Evolutionary conservation across 108 stramenopile genomes (phyloP).

Genomic region (Skeletonema menzelii): DNA sequence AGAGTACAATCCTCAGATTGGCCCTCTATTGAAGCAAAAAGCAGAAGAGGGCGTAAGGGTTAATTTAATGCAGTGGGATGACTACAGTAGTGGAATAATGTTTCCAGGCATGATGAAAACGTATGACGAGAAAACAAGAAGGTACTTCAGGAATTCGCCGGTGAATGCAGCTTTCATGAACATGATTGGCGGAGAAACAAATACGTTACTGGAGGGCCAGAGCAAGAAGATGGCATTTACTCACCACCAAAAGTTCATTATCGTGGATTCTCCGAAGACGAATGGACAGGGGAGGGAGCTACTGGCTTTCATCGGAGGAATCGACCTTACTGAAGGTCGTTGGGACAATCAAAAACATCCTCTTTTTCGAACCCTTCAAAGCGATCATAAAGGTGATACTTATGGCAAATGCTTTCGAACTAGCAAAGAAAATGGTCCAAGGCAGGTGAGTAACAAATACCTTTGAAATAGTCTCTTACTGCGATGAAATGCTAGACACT

Average conservation of each 20-base stretch:
- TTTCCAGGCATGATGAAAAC: conserved; percentile 50
- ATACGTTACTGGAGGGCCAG: conserved; percentile 19
- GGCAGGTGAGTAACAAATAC: conserved; percentile 5
- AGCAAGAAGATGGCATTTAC: conserved; percentile 46
- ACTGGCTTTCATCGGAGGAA: conserved; percentile 69
- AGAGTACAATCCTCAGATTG: conserved; percentile 39
- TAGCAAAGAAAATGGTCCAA: conserved; percentile 39
- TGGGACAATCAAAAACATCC: conserved; percentile 60
- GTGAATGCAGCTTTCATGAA: conserved; percentile 38
- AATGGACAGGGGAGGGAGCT: conserved; percentile 30
- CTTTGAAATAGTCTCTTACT: not conserved
- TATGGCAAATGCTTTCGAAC: conserved; percentile 38
- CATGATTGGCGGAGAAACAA: conserved; percentile 38
- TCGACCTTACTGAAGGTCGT: conserved; percentile 64
- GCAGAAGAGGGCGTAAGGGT: conserved; percentile 48
- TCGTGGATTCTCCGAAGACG: conserved; percentile 44
- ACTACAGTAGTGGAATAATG: conserved; percentile 34
- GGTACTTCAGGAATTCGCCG: conserved; percentile 31
- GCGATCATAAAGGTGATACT: conserved; percentile 42
- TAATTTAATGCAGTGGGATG: conserved; percentile 58
- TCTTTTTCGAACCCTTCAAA: conserved; percentile 45
- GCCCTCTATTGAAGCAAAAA: conserved; percentile 43
- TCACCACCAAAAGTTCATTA: conserved; percentile 53
- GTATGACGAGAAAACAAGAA: conserved; percentile 38
- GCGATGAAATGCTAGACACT: not conserved